Evolutionary conservation across 768 basidiomycete species (phyloP).

Genomic region (Aureoboletus auriporus): DNA sequence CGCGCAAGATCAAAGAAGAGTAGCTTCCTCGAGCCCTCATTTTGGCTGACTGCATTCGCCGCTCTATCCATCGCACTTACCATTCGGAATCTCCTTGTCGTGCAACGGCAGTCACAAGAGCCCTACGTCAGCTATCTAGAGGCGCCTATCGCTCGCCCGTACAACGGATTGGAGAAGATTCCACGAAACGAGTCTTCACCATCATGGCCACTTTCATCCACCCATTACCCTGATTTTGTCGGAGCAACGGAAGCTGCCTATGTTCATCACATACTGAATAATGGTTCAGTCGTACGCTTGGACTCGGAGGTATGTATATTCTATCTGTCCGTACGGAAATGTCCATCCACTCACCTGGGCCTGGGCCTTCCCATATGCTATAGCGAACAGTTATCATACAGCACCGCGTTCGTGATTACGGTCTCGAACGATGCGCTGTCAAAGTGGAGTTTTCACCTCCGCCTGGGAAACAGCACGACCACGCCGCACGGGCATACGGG

Average conservation of each 20-base stretch:
- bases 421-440: slow-evolving; percentile 19
- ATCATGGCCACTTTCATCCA: slow-evolving; percentile 23
- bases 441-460: slow-evolving; percentile 7
- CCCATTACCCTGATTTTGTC: slow-evolving; percentile 19
- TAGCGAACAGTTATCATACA: slow-evolving; percentile 19
- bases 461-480: background rate
- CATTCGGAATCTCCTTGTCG: slow-evolving; percentile 18
- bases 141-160: slow-evolving; percentile 16
- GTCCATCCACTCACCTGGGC: background rate
- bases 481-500: slow-evolving; percentile 12
- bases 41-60: slow-evolving; percentile 18
- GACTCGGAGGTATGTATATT: slow-evolving; percentile 12
- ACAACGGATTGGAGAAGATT: slow-evolving; percentile 21
- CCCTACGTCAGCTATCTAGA: slow-evolving; percentile 2
- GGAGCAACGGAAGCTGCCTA: slow-evolving; percentile 7
- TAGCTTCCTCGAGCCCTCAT: slow-evolving; percentile 6
- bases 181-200: slow-evolving; percentile 26
- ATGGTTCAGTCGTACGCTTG: slow-evolving; percentile 19
- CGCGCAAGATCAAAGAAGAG: background rate
- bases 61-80: slow-evolving; percentile 16
- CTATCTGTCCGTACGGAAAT: background rate
- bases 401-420: slow-evolving; percentile 23
- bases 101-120: slow-evolving; percentile 6
- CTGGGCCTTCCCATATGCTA: too few relatives aligned
- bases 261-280: slow-evolving; percentile 9